Conservation (phyloP, 78 protist genomes). For the slime mould (Dictyostelium discoideum) region DNA sequence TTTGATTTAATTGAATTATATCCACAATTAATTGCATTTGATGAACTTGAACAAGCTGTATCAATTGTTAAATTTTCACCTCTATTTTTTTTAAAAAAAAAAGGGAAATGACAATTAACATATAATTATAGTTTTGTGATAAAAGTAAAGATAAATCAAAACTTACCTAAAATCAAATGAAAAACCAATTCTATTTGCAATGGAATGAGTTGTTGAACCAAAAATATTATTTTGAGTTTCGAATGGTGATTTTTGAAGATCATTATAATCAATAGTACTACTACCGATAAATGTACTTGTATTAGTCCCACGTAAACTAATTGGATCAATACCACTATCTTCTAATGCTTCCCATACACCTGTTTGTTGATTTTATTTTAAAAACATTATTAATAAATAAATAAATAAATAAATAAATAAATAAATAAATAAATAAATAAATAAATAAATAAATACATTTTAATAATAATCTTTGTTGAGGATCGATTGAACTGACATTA, state of each 20-base stretch:
- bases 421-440: no score
- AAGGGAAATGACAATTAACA: no score
- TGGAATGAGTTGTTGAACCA: not conserved
- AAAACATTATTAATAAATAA: no score
- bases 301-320: slow-evolving; percentile 27
- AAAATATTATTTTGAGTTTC: not conserved
- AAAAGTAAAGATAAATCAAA: no score
- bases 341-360: slow-evolving; percentile 69
- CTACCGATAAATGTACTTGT: slow-evolving; percentile 51
- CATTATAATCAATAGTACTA: not conserved
- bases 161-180: slow-evolving; percentile 23
- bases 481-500: slow-evolving; percentile 75
- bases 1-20: not conserved
- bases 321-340: slow-evolving; percentile 61
- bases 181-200: not conserved
- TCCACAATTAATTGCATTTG: slow-evolving; percentile 9
- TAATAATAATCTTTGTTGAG: slow-evolving; percentile 86
- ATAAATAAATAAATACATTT: slow-evolving; percentile 10
- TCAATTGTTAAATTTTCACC: slow-evolving; percentile 89
- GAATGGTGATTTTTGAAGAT: not conserved
- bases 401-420: no score
- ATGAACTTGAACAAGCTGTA: slow-evolving; percentile 92
- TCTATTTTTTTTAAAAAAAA: not conserved
- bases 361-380: no score
- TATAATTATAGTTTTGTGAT: no score